phyloP scores from a whole-genome alignment of 306 rosid genomes.

The Casuarina equisetifolia region DNA sequence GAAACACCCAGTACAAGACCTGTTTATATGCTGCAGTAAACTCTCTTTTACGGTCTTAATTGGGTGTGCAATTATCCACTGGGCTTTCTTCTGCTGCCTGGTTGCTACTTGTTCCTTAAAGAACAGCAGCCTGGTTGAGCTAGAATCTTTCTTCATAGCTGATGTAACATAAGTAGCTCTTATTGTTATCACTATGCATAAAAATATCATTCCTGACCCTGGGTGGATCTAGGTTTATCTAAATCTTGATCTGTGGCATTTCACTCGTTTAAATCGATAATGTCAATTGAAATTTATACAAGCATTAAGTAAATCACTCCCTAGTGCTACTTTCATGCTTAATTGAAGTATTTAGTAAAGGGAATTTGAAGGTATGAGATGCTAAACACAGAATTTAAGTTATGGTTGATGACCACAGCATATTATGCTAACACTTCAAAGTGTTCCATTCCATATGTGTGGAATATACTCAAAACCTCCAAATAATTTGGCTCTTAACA shows the following conservation, averaged over 20 bases:
- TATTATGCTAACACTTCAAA: not conserved
- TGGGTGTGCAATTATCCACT: conserved; percentile 14
- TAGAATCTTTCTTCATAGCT: conserved; percentile 9
- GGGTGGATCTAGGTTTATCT: too few species aligned
- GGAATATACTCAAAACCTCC: too few species aligned
- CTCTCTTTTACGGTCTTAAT: conserved; percentile 4
- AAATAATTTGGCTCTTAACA: too few species aligned
- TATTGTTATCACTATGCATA: not conserved
- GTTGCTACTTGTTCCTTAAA: conserved; percentile 17
- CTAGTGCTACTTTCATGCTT: not conserved
- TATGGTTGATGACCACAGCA: not conserved
- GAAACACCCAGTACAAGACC: not conserved
- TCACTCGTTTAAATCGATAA: too few species aligned
- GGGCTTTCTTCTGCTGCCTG: not conserved
- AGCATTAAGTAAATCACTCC: not conserved
- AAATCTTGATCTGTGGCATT: too few species aligned
- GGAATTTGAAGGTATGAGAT: not conserved
- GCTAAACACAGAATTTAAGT: too few species aligned
- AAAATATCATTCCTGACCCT: too few species aligned
- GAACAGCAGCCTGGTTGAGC: conserved; percentile 8
- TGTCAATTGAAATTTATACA: too few species aligned
- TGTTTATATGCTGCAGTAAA: not conserved
- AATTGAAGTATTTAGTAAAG: not conserved
- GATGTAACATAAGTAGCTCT: conserved; percentile 5
- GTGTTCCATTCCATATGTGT: too few species aligned